These are phyloP conservation scores for Delphinella strobiligena DNA, from an alignment of 2,329 filamentous ascomycete genomes.

Conservation along the genomic window DNA sequence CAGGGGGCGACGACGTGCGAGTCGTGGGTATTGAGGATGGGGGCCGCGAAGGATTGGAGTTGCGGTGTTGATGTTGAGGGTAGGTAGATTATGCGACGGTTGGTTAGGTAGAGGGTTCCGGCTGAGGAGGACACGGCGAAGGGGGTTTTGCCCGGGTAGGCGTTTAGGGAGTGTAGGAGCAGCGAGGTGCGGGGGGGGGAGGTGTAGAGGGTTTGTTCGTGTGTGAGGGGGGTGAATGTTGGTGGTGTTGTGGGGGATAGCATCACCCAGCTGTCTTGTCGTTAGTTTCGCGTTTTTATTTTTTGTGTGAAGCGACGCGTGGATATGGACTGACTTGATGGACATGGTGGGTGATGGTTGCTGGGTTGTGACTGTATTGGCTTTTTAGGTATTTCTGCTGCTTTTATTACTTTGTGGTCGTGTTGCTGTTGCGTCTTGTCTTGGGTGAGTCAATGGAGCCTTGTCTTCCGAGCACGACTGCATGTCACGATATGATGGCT, in stretches of 20 bases:
- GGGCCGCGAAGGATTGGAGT: conserved; percentile 79
- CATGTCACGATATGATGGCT: too few species aligned
- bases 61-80: conserved; percentile 54
- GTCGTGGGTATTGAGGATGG: conserved; percentile 78
- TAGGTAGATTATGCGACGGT: conserved; percentile 68
- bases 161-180: conserved; percentile 58
- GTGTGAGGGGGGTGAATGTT: conserved; percentile 68
- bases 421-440: too few species aligned
- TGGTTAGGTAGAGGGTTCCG: conserved; percentile 16
- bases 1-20: conserved; percentile 78
- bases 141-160: conserved; percentile 25
- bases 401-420: too few species aligned
- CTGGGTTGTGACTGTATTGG: not conserved
- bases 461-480: too few species aligned
- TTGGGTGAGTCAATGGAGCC: too few species aligned
- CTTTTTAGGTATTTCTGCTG: too few species aligned
- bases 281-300: too few species aligned
- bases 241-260: conserved; percentile 40
- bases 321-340: not conserved
- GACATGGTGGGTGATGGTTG: not conserved
- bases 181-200: conserved; percentile 70
- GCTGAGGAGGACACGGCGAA: conserved; percentile 17
- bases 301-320: not conserved
- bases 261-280: conserved; percentile 70
- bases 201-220: conserved; percentile 70